Conservation (phyloP, 441 rosid genomes). For the Manihot esculenta region DNA sequence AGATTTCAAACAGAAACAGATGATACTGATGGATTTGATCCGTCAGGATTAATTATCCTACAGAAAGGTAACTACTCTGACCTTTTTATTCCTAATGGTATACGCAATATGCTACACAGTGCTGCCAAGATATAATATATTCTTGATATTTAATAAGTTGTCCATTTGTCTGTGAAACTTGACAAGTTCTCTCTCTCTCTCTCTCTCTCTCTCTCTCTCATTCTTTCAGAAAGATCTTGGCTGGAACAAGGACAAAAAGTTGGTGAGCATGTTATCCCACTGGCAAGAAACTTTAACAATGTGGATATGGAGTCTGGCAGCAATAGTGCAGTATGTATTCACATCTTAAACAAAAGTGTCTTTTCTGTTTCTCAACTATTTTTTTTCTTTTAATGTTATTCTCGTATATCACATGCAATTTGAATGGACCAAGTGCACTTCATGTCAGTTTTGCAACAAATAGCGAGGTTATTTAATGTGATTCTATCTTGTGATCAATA, state of each 20-base stretch:
- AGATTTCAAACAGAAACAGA: conserved; percentile 80
- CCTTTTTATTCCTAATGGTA: not conserved
- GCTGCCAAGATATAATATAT: not conserved
- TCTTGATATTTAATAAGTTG: not conserved
- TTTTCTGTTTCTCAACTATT: not conserved
- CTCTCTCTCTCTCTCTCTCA: not conserved
- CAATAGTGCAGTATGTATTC: conserved; percentile 46
- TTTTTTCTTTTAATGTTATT: not conserved
- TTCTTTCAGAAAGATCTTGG: conserved; percentile 71
- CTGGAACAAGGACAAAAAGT: conserved; percentile 82
- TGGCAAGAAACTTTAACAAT: conserved; percentile 81
- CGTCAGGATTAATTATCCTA: conserved; percentile 85
- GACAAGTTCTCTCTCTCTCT: not conserved
- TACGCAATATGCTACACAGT: not conserved
- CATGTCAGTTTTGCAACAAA: not conserved
- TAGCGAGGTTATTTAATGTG: not conserved
- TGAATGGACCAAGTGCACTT: not conserved
- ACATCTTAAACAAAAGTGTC: not conserved
- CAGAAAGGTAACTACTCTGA: conserved; percentile 61
- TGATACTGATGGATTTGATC: conserved; percentile 89
- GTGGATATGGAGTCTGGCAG: conserved; percentile 65
- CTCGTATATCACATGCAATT: not conserved
- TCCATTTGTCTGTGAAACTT: not conserved
- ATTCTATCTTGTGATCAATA: not conserved
- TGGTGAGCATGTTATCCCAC: conserved; percentile 91